These are phyloP conservation scores for Triadica sebifera DNA, from an alignment of 345 rosid species.

Conservation along the genomic window DNA sequence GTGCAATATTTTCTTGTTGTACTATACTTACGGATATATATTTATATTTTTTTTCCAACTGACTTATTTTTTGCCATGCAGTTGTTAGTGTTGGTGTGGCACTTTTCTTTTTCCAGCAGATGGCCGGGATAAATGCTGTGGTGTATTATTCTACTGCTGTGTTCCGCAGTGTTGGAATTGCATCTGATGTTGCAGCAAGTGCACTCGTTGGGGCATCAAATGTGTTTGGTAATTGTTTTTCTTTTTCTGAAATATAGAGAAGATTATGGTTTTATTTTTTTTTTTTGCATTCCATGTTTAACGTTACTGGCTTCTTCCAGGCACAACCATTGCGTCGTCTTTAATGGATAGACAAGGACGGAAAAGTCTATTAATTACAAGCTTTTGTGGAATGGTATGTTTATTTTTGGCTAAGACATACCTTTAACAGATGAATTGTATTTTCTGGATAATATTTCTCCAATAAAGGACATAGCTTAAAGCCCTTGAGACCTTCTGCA, in stretches of 20 bases:
- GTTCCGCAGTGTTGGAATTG: conserved; percentile 85
- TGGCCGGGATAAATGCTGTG: conserved; percentile 98
- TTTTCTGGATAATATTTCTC: not conserved
- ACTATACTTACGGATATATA: not conserved
- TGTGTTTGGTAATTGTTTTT: conserved; percentile 63
- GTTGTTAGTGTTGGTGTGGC: conserved; percentile 98
- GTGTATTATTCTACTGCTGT: conserved; percentile 97
- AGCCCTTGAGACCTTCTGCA: conserved; percentile 1
- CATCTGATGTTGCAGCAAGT: conserved; percentile 98
- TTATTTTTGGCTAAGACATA: not conserved
- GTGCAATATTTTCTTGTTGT: not conserved
- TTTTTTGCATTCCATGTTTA: not conserved
- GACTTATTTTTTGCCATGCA: conserved; percentile 36
- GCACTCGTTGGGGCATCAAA: conserved; percentile 98
- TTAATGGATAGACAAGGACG: conserved; percentile 98
- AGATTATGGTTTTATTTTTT: not conserved
- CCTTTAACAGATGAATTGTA: not conserved
- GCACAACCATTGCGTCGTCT: conserved; percentile 92
- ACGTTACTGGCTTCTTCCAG: conserved; percentile 39
- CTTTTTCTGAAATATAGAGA: not conserved
- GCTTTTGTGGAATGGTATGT: conserved; percentile 91
- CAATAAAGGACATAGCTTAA: not conserved
- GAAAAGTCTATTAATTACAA: conserved; percentile 80
- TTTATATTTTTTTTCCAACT: not conserved
- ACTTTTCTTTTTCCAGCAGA: conserved; percentile 95